A percentile compares a stretch with the other conserved stretches of the same genome.
Evolutionary conservation across 768 basidiomycete genomes (phyloP).

Genomic region (Leccinum uliginosum): DNA sequence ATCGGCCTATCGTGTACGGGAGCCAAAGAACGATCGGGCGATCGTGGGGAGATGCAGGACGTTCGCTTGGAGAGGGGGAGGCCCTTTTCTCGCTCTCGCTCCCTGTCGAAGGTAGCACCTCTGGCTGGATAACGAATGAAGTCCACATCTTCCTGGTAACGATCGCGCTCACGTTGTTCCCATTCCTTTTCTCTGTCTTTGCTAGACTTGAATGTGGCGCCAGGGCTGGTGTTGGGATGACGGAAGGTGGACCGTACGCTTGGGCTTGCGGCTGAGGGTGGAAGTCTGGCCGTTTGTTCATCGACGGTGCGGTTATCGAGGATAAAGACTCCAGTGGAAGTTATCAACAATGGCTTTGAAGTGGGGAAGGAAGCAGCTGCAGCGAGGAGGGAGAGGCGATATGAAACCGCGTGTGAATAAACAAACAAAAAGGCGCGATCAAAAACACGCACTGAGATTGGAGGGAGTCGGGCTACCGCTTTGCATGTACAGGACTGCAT

Average conservation of each 20-base stretch:
- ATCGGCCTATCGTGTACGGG: slow-evolving; percentile 21
- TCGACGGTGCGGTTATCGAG: slow-evolving; percentile 30
- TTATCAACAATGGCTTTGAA: slow-evolving; percentile 24
- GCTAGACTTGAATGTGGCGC: slow-evolving; percentile 16
- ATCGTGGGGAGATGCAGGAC: slow-evolving; percentile 21
- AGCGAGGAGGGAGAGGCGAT: background rate
- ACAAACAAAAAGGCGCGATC: background rate
- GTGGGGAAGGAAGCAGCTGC: slow-evolving; percentile 26
- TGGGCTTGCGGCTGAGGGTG: slow-evolving; percentile 16
- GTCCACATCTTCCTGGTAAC: slow-evolving; percentile 29
- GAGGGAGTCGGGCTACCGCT: slow-evolving; percentile 23
- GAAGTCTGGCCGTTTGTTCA: slow-evolving; percentile 24
- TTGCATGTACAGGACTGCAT: slow-evolving; percentile 29
- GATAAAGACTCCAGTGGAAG: slow-evolving; percentile 21
- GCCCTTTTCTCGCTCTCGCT: slow-evolving; percentile 23
- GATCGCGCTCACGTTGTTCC: slow-evolving; percentile 26
- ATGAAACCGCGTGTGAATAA: slow-evolving; percentile 4
- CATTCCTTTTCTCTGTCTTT: slow-evolving; percentile 28
- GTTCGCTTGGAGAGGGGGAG: slow-evolving; percentile 24
- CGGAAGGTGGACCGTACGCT: slow-evolving; percentile 8
- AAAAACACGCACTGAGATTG: slow-evolving; percentile 19
- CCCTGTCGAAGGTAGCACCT: slow-evolving; percentile 24
- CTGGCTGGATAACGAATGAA: slow-evolving; percentile 21
- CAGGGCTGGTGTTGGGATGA: slow-evolving; percentile 21
- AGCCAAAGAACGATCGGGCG: slow-evolving; percentile 18